phyloP scores from a whole-genome alignment of 805 yeast species.

The Wickerhamomyces queroliae region DNA sequence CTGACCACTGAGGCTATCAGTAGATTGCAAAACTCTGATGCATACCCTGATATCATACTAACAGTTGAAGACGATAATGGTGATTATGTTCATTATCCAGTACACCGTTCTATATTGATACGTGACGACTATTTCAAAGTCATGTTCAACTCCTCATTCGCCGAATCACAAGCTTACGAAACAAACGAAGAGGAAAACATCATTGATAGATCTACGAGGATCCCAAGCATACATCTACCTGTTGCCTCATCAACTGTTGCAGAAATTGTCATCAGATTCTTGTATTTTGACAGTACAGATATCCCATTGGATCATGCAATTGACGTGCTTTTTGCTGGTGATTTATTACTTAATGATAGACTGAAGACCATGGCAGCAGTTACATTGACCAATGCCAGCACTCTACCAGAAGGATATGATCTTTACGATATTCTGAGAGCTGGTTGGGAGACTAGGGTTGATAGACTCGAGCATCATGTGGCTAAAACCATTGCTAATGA shows the following conservation, averaged over 20 bases:
- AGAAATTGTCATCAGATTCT: conserved; percentile 44
- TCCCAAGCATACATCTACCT: conserved; percentile 28
- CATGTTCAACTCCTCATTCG: conserved; percentile 51
- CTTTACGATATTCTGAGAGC: conserved; percentile 54
- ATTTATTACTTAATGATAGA: conserved; percentile 49
- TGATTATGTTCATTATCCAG: conserved; percentile 44
- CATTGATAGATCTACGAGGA: conserved; percentile 7
- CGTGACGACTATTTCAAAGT: conserved; percentile 61
- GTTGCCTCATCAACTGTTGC: conserved; percentile 30
- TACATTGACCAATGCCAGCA: conserved; percentile 26
- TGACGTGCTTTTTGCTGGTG: conserved; percentile 55
- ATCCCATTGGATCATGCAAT: conserved; percentile 46
- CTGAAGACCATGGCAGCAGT: conserved; percentile 60
- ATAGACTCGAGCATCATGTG: conserved; percentile 56
- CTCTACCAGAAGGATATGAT: conserved; percentile 26
- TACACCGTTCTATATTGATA: conserved; percentile 52
- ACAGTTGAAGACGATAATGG: conserved; percentile 28
- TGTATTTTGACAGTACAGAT: conserved; percentile 55
- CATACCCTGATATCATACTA: conserved; percentile 44
- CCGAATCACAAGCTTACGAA: conserved; percentile 24
- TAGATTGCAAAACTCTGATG: conserved; percentile 10
- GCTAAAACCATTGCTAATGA: conserved; percentile 54
- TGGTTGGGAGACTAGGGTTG: conserved; percentile 64
- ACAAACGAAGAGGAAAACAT: conserved; percentile 7
- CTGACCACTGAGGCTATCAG: conserved; percentile 6